These are phyloP conservation scores for Starmerella asiatica DNA, from an alignment of 805 yeast genomes.

Conservation along the genomic window DNA sequence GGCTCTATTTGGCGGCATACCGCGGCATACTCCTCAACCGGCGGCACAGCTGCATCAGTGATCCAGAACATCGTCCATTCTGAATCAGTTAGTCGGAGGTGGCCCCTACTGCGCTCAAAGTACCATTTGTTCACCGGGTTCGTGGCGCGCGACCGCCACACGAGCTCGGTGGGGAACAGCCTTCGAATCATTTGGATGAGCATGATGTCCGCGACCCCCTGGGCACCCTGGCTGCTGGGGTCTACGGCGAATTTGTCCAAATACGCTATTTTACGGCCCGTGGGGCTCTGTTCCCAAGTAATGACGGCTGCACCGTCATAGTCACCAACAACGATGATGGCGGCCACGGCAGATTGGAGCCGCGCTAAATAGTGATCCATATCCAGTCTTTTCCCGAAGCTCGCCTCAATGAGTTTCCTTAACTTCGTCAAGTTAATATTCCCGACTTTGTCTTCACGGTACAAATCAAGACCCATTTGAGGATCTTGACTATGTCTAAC, in stretches of 20 bases:
- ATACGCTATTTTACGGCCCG: constrained; percentile 46
- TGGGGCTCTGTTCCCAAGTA: constrained; percentile 51
- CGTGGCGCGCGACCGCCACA: constrained; percentile 78
- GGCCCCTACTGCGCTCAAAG: constrained; percentile 77
- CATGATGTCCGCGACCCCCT: constrained; percentile 86
- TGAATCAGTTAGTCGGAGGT: constrained; percentile 35
- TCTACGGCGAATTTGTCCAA: constrained; percentile 90
- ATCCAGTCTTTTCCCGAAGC: constrained; percentile 61
- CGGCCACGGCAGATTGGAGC: constrained; percentile 53
- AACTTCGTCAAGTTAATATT: constrained; percentile 45
- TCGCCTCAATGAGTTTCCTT: constrained; percentile 53
- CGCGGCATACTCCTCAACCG: constrained; percentile 37
- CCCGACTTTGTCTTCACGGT: constrained; percentile 29
- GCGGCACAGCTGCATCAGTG: constrained; percentile 24
- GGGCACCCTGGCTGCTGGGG: constrained; percentile 70
- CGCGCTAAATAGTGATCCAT: constrained; percentile 52
- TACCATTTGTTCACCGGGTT: constrained; percentile 98
- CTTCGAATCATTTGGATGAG: constrained; percentile 62
- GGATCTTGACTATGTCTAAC: constrained; percentile 25
- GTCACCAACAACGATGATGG: constrained; percentile 76
- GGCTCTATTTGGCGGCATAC: constrained; percentile 48
- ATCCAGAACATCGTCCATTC: constrained; percentile 36
- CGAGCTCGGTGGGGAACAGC: constrained; percentile 53
- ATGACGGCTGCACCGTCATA: constrained; percentile 92
- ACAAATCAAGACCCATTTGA: constrained; percentile 31